Conservation (phyloP, 129 eudicot genomes). For the Pittosporum tobira region DNA sequence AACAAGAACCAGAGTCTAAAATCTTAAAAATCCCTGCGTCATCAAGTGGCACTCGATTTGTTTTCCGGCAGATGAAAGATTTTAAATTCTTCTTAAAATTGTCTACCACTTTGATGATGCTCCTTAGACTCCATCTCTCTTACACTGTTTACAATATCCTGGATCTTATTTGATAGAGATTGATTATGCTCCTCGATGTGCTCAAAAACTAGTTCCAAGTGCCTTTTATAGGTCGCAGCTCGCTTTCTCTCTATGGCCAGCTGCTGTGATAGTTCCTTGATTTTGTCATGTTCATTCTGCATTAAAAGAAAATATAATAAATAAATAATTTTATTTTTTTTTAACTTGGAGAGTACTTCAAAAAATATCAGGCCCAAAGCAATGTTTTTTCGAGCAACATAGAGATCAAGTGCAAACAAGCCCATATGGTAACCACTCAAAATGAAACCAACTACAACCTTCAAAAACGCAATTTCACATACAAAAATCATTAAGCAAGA, state of each 20-base stretch:
- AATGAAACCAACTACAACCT: too few species aligned
- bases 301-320: conserved; percentile 3
- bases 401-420: too few species aligned
- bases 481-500: too few species aligned
- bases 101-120: conserved; percentile 29
- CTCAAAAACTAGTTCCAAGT: conserved; percentile 71
- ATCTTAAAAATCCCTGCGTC: neutral
- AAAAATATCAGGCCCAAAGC: too few species aligned
- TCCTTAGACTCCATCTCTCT: conserved; percentile 62
- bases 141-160: conserved; percentile 59
- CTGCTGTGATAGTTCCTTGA: conserved; percentile 86
- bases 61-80: neutral
- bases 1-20: neutral
- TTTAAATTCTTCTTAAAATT: conserved; percentile 8
- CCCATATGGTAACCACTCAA: too few species aligned
- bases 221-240: conserved; percentile 76
- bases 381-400: too few species aligned
- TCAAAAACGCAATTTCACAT: too few species aligned
- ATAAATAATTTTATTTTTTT: too few species aligned
- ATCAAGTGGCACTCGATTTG: neutral
- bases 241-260: conserved; percentile 80
- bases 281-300: conserved; percentile 89
- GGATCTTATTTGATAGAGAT: conserved; percentile 63
- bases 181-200: conserved; percentile 89
- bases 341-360: too few species aligned